phyloP scores from a whole-genome alignment of 306 rosid species.

The Luffa acutangula region DNA sequence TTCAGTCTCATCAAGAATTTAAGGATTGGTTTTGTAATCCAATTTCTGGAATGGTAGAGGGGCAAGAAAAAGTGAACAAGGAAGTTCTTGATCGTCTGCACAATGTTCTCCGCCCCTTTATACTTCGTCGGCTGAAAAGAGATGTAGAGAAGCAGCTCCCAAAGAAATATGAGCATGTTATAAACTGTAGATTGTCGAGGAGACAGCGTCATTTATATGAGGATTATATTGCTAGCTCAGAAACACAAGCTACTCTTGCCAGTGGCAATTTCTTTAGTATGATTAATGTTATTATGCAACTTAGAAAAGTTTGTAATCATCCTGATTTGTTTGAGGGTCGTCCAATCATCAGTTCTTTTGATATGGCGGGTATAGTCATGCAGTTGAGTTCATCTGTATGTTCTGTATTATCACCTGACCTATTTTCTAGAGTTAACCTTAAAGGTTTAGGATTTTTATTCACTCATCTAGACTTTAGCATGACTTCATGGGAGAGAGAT shows the following conservation, averaged over 20 bases:
- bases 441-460: constrained; percentile 69
- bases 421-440: constrained; percentile 64
- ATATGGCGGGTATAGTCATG: constrained; percentile 61
- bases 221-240: constrained; percentile 92
- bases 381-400: constrained; percentile 82
- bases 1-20: constrained; percentile 98
- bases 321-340: constrained; percentile 99
- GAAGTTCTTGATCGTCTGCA: constrained; percentile 99
- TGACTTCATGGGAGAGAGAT: constrained; percentile 94
- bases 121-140: constrained; percentile 87
- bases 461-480: constrained; percentile 71
- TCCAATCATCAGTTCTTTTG: constrained; percentile 93
- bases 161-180: constrained; percentile 86
- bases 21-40: constrained; percentile 99
- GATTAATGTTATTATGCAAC: constrained; percentile 96
- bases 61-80: constrained; percentile 91
- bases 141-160: constrained; percentile 99
- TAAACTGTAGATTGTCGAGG: constrained; percentile 81
- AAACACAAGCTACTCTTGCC: constrained; percentile 95
- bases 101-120: constrained; percentile 92
- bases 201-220: constrained; percentile 96
- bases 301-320: constrained; percentile 97
- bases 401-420: constrained; percentile 42
- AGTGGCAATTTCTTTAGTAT: constrained; percentile 91
- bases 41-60: constrained; percentile 98